Evolutionary conservation across 202 grass and related monocot species (phyloP), one percentile per base, ranked within the genome.

Genomic region (Alloteropsis angusta): DNA sequence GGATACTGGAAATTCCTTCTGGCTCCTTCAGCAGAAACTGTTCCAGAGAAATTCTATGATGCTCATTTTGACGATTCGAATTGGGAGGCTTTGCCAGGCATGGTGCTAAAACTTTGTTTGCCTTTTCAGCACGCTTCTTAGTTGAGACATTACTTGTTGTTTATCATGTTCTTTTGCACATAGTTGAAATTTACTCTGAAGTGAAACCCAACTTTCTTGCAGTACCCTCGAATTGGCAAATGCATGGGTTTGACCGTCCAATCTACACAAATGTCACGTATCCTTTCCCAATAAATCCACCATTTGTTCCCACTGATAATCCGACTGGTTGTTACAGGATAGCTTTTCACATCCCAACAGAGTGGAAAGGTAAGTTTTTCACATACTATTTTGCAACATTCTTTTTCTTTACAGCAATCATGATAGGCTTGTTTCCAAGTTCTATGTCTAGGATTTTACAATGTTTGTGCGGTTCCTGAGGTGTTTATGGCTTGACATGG

Each of bases 201-300:
- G 39, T 61, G 54, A 71, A 78, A n/a, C 14, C 19, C 15, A 39
- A 68, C 15, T 83, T 85, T 35, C 28, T 68, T 78, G 49, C 91
- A 97, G 95, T 97, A 85, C 95, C 95, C 38, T 97, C 95, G 3
- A 97, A 94, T 63, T 97, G 95, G 95, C 95, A 97, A 80, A 94
- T 92, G 91, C 95, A 97, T 65, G 91, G 91, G 53, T 97, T 88
- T 87, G 95, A 97, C 63, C 69, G 74, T 9, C 95, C 95, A 15
- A 94, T 97, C 74, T 94, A 94, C 80, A 94, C 95, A 65, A 97
- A 97, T 79, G 5, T 81, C 32, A 74, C 59, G 4, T 97, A 97
- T 37, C 95, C 95, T 60, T 97, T 98, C 84, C 92, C 84, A 16
- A 58, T 98, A 84, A 87, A 98, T 52, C 95, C 92, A 19, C 95